A percentile compares a stretch with the other conserved stretches of the same genome.
These are phyloP conservation scores for Leishmania tarentolae DNA, from an alignment of 208 protist genomes.

Conservation along the genomic window DNA sequence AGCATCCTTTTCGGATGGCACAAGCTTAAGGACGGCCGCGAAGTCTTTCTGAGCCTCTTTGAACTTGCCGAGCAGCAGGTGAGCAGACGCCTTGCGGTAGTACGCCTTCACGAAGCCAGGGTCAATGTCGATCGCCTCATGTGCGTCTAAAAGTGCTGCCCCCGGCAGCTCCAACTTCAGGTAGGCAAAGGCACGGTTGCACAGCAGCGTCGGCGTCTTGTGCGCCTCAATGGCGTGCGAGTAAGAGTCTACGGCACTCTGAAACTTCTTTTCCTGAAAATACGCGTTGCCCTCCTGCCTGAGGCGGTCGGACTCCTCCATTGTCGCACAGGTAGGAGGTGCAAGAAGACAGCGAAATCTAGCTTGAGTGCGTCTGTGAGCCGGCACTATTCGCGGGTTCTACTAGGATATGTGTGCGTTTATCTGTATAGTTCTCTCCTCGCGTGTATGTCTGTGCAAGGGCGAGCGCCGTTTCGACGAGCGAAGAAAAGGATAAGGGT, in stretches of 20 bases:
- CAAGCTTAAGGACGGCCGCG: slow-evolving; percentile 83
- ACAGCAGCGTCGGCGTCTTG: slow-evolving; percentile 83
- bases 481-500: not conserved
- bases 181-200: slow-evolving; percentile 96
- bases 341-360: not conserved
- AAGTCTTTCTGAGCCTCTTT: slow-evolving; percentile 96
- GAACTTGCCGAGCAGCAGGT: slow-evolving; percentile 95
- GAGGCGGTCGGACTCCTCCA: slow-evolving; percentile 62
- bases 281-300: slow-evolving; percentile 85
- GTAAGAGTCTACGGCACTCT: slow-evolving; percentile 93
- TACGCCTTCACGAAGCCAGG: slow-evolving; percentile 96
- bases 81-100: slow-evolving; percentile 96
- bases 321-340: slow-evolving; percentile 4
- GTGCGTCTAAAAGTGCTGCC: slow-evolving; percentile 93
- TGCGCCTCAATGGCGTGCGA: slow-evolving; percentile 85
- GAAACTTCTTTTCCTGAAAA: slow-evolving; percentile 89
- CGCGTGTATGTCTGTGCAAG: not conserved
- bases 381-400: not conserved
- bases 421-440: not conserved
- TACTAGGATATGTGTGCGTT: not conserved
- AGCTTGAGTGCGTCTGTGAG: not conserved
- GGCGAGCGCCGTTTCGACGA: not conserved
- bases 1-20: slow-evolving; percentile 92
- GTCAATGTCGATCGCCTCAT: slow-evolving; percentile 91
- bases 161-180: slow-evolving; percentile 93